Evolutionary conservation across 495 filamentous ascomycete species (phyloP).

Genomic region (Trichoderma reesei): DNA sequence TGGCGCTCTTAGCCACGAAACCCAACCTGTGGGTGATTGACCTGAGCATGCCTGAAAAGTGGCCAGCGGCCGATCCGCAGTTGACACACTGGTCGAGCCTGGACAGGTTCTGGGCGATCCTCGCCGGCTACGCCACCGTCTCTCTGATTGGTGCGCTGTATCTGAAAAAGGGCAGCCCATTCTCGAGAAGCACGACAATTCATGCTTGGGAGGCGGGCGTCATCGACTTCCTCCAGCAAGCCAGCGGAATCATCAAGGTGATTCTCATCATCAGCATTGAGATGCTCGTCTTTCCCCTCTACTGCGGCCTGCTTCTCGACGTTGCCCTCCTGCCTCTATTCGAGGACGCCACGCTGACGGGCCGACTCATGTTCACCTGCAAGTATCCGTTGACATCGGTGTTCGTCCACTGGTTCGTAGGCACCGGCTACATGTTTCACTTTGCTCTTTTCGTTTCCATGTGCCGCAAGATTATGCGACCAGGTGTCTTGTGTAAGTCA

Average conservation of each 20-base stretch:
- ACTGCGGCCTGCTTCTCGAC: slow-evolving; percentile 88
- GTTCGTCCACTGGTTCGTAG: slow-evolving; percentile 98
- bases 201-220: slow-evolving; percentile 67
- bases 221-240: slow-evolving; percentile 80
- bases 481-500: slow-evolving; percentile 75
- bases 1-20: slow-evolving; percentile 17
- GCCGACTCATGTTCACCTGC: slow-evolving; percentile 64
- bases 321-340: slow-evolving; percentile 84
- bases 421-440: slow-evolving; percentile 99
- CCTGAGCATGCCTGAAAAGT: slow-evolving; percentile 31
- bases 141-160: slow-evolving; percentile 67
- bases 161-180: slow-evolving; percentile 54
- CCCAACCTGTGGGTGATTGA: slow-evolving; percentile 42
- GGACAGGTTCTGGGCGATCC: slow-evolving; percentile 70
- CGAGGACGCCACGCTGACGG: slow-evolving; percentile 60
- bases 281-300: slow-evolving; percentile 95
- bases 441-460: slow-evolving; percentile 98
- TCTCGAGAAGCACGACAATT: slow-evolving; percentile 53
- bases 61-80: slow-evolving; percentile 42
- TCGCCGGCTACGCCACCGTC: slow-evolving; percentile 70
- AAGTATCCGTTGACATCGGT: slow-evolving; percentile 73
- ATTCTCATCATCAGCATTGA: slow-evolving; percentile 98
- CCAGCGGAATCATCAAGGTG: slow-evolving; percentile 94
- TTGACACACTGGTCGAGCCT: slow-evolving; percentile 61
- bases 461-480: slow-evolving; percentile 95